phyloP scores from a whole-genome alignment of 805 yeast species.

The Kluyveromyces wickerhamii region DNA sequence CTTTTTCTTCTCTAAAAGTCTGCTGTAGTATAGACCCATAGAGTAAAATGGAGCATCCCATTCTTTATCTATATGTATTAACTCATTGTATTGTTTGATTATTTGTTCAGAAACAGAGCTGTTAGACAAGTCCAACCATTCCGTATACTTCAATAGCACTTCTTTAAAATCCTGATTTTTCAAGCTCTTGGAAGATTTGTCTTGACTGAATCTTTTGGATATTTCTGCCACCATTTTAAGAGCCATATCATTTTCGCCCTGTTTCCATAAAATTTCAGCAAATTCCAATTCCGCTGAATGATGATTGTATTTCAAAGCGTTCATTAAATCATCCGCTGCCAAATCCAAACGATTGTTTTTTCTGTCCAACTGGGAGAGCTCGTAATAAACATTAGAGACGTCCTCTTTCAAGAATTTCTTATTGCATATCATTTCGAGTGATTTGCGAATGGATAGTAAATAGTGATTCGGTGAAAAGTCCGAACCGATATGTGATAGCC shows the following conservation, averaged over 20 bases:
- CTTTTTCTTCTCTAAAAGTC: conserved; percentile 60
- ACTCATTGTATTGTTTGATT: conserved; percentile 55
- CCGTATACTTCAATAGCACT: conserved; percentile 69
- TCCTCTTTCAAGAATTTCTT: conserved; percentile 20
- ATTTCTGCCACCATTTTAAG: conserved; percentile 46
- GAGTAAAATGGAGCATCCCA: conserved; percentile 80
- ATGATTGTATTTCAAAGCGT: conserved; percentile 22
- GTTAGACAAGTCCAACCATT: conserved; percentile 83
- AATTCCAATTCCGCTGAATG: conserved; percentile 59
- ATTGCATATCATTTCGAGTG: conserved; percentile 31
- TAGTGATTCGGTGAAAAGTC: conserved; percentile 55
- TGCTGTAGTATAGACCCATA: conserved; percentile 71
- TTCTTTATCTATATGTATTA: conserved; percentile 43
- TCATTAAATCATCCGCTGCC: conserved; percentile 65
- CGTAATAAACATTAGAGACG: conserved; percentile 45
- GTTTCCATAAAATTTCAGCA: conserved; percentile 79
- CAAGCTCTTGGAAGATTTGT: conserved; percentile 8
- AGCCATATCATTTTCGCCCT: conserved; percentile 83
- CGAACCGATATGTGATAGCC: conserved; percentile 34
- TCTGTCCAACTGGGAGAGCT: conserved; percentile 58
- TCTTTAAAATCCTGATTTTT: conserved; percentile 26
- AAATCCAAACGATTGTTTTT: conserved; percentile 61
- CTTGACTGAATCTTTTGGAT: conserved; percentile 13
- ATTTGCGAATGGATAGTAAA: conserved; percentile 50
- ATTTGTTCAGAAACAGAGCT: conserved; percentile 72